A percentile compares a stretch with the other conserved stretches of the same genome.
Evolutionary conservation across 2,329 filamentous ascomycete genomes (phyloP).

Genomic region (Colletotrichum liriopes): DNA sequence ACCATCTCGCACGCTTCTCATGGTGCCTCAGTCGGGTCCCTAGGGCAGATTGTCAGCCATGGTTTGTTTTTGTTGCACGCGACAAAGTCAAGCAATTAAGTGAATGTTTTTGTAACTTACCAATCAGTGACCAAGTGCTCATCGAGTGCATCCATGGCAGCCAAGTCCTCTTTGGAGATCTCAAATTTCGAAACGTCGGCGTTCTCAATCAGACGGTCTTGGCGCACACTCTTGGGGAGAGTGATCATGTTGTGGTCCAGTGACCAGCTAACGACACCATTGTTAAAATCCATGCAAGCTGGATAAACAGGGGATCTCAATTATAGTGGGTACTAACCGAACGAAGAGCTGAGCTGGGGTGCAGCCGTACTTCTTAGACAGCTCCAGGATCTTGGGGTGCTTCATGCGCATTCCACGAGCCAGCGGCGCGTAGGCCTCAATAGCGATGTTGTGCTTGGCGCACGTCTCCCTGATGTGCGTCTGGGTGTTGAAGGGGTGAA

Average conservation of each 20-base stretch:
- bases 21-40: conserved; percentile 21
- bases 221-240: conserved; percentile 79
- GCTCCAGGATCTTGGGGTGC: conserved; percentile 72
- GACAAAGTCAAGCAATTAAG: neutral
- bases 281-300: neutral
- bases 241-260: conserved; percentile 82
- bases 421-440: conserved; percentile 87
- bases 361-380: conserved; percentile 79
- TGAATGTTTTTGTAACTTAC: conserved; percentile 51
- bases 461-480: conserved; percentile 77
- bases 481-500: conserved; percentile 87
- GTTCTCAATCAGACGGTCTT: conserved; percentile 77
- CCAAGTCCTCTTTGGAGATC: conserved; percentile 76
- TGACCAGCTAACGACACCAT: conserved; percentile 72
- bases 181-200: conserved; percentile 72
- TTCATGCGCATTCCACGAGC: conserved; percentile 80
- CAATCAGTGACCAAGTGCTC: conserved; percentile 82
- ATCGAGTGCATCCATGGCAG: conserved; percentile 75
- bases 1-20: neutral
- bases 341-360: conserved; percentile 83
- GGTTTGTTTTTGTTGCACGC: neutral
- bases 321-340: conserved; percentile 51
- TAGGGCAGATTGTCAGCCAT: neutral
- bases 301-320: too few species aligned
- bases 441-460: conserved; percentile 75